phyloP scores from a whole-genome alignment of 805 yeast species.

The Ogataea ganodermae region DNA sequence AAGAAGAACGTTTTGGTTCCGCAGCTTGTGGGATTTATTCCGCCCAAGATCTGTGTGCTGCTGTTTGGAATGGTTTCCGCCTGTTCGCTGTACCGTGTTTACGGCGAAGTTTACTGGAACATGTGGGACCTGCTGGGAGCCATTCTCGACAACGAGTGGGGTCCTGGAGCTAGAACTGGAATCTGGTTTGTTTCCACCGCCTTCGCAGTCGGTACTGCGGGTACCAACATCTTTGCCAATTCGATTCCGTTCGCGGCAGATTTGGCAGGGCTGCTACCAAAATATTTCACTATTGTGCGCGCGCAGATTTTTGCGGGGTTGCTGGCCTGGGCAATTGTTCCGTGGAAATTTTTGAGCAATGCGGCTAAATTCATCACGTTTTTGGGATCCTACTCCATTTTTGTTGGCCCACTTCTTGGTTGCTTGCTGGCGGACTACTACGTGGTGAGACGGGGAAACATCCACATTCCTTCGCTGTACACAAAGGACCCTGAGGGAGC shows the following conservation, averaged over 20 bases:
- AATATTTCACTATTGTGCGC: constrained; percentile 29
- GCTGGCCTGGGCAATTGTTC: constrained; percentile 26
- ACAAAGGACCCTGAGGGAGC: constrained; percentile 16
- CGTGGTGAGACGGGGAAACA: constrained; percentile 20
- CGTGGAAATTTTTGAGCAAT: constrained; percentile 23
- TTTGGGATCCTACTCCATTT: constrained; percentile 23
- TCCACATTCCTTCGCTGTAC: constrained; percentile 20
- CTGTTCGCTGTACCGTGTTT: constrained; percentile 17
- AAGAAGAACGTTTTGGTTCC: constrained; percentile 17
- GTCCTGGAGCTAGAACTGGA: constrained; percentile 31
- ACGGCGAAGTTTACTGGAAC: constrained; percentile 31
- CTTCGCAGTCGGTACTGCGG: constrained; percentile 29
- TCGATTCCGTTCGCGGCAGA: constrained; percentile 29
- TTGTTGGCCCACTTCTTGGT: constrained; percentile 25
- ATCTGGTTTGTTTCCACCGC: constrained; percentile 24
- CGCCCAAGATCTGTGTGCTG: constrained; percentile 19
- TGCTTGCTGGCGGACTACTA: constrained; percentile 22
- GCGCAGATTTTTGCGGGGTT: constrained; percentile 22
- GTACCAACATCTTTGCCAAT: constrained; percentile 32
- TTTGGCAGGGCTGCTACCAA: constrained; percentile 29
- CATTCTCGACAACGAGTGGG: constrained; percentile 30
- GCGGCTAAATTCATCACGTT: constrained; percentile 25
- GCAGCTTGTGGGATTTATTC: constrained; percentile 21
- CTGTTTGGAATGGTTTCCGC: constrained; percentile 22
- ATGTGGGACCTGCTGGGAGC: constrained; percentile 31